Conservation (phyloP, 1,139 yeast genomes). For the Blastobotrys illinoisensis region DNA sequence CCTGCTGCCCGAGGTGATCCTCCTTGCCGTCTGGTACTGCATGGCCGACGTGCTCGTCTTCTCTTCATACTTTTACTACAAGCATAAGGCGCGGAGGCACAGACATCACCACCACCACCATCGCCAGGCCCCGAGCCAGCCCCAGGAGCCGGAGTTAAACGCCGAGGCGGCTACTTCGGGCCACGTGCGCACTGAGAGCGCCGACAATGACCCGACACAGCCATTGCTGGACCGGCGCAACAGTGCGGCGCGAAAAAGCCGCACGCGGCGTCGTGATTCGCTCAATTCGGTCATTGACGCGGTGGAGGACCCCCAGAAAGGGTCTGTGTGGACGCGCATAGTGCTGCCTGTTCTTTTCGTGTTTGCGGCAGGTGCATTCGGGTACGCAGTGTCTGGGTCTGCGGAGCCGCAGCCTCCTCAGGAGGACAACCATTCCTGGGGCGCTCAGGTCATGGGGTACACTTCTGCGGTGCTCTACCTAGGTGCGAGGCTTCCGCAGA, state of each 20-base stretch:
- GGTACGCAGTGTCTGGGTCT: constrained; percentile 46
- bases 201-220: constrained; percentile 18
- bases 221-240: constrained; percentile 23
- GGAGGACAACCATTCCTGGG: constrained; percentile 34
- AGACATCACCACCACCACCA: constrained; percentile 12
- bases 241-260: constrained; percentile 20
- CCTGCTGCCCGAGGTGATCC: constrained; percentile 61
- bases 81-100: constrained; percentile 12
- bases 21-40: constrained; percentile 71
- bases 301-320: constrained; percentile 11
- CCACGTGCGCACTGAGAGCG: background rate
- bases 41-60: constrained; percentile 63
- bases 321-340: constrained; percentile 39
- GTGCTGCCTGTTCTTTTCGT: constrained; percentile 60
- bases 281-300: constrained; percentile 21
- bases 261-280: constrained; percentile 23
- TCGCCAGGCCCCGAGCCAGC: constrained; percentile 5
- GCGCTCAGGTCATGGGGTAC: constrained; percentile 71
- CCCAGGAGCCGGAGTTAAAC: too few relatives aligned
- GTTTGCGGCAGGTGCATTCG: constrained; percentile 59
- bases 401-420: constrained; percentile 14
- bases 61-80: constrained; percentile 51
- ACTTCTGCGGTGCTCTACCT: constrained; percentile 63
- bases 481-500: constrained; percentile 78
- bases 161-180: background rate